Evolutionary conservation across 2,329 filamentous ascomycete genomes (phyloP).

Genomic region (Metarhizium brunneum): DNA sequence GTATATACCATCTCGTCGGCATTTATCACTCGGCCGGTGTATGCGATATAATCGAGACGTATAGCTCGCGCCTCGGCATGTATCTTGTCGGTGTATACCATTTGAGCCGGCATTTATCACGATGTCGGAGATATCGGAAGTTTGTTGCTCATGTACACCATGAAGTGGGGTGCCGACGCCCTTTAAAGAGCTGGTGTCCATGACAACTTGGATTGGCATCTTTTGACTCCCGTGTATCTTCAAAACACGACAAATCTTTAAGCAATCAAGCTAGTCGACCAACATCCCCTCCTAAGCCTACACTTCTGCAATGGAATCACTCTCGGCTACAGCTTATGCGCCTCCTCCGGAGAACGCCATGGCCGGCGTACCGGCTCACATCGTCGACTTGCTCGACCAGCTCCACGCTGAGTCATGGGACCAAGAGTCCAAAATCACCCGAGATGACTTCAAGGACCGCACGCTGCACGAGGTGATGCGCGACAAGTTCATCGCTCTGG

Average conservation of each 20-base stretch:
- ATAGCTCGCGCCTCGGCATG: too few species aligned
- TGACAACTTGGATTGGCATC: too few species aligned
- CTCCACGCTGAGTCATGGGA: slow-evolving; percentile 8
- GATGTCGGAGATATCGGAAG: background rate
- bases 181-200: background rate
- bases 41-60: too few species aligned
- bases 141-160: background rate
- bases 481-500: slow-evolving; percentile 52
- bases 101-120: too few species aligned
- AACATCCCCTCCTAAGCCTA: too few species aligned
- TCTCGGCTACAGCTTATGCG: background rate
- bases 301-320: background rate
- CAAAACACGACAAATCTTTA: too few species aligned
- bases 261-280: too few species aligned
- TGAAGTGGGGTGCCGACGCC: background rate
- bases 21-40: too few species aligned
- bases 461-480: slow-evolving; percentile 21
- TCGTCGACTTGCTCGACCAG: slow-evolving; percentile 7
- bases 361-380: slow-evolving; percentile 3
- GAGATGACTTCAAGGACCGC: slow-evolving; percentile 1
- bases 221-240: too few species aligned
- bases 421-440: slow-evolving; percentile 7
- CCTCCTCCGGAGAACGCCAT: slow-evolving; percentile 4
- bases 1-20: too few species aligned
- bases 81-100: background rate